Conservation (phyloP, 202 grass and related monocot genomes). For the Carex arenaria region DNA sequence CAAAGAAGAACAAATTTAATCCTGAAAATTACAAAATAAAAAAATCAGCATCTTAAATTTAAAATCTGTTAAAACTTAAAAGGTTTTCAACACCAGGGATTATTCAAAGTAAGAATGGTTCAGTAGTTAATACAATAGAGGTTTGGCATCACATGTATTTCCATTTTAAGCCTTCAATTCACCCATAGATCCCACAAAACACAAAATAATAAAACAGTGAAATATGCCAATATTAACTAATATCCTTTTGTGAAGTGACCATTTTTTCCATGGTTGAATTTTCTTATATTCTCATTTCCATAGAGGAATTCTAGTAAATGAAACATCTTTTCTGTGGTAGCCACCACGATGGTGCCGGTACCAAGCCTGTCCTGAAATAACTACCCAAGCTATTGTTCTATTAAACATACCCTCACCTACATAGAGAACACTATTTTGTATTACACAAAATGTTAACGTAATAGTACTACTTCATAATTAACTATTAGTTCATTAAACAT, state of each 20-base stretch:
- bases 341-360: neutral
- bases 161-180: neutral
- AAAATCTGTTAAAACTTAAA: neutral
- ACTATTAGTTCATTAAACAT: constrained; percentile 6
- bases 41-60: neutral
- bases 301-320: neutral
- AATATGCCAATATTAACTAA: neutral
- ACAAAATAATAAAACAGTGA: neutral
- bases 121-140: neutral
- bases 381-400: neutral
- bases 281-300: neutral
- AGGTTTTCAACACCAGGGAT: neutral
- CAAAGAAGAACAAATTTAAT: constrained; percentile 5
- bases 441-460: neutral
- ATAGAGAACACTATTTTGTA: neutral
- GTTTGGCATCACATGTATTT: neutral
- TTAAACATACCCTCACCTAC: neutral
- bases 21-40: neutral
- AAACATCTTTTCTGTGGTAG: neutral
- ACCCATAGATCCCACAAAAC: neutral
- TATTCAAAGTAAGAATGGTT: neutral
- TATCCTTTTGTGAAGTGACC: neutral
- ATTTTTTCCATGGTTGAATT: neutral
- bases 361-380: neutral
- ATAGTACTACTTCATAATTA: neutral